Conservation (phyloP, 257 asterid genomes). For the Knoxia roxburghii region DNA sequence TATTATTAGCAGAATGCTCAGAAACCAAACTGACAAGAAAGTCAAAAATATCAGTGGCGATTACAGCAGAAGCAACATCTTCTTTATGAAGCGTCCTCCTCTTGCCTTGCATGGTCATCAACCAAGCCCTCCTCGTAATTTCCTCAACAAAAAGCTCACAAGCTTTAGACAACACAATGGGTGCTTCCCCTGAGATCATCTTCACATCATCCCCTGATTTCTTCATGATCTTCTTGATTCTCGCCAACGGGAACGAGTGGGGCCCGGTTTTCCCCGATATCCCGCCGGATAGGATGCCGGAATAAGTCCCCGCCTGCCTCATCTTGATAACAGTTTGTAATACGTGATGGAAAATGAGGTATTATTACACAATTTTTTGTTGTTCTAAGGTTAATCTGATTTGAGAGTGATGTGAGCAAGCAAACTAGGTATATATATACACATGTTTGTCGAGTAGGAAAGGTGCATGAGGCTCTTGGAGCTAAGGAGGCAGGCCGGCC, state of each 20-base stretch:
- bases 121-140: slow-evolving; percentile 61
- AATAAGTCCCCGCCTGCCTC: slow-evolving; percentile 77
- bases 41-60: slow-evolving; percentile 65
- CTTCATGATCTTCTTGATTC: slow-evolving; percentile 44
- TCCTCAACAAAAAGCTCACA: slow-evolving; percentile 73
- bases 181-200: slow-evolving; percentile 88
- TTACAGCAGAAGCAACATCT: slow-evolving; percentile 69
- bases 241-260: slow-evolving; percentile 67
- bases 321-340: slow-evolving; percentile 14
- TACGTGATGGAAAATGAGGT: background rate
- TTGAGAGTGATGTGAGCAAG: background rate
- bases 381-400: too few relatives aligned
- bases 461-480: background rate
- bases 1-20: slow-evolving; percentile 2
- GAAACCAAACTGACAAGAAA: slow-evolving; percentile 53
- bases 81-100: slow-evolving; percentile 67
- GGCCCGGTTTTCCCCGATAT: slow-evolving; percentile 44
- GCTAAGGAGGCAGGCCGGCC: slow-evolving; percentile 14
- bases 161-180: slow-evolving; percentile 65
- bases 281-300: slow-evolving; percentile 54
- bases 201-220: slow-evolving; percentile 67
- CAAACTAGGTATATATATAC: background rate
- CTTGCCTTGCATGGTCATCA: slow-evolving; percentile 45
- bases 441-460: background rate
- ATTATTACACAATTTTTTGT: too few relatives aligned